Percentiles rank a stretch among this genome's conserved stretches.
phyloP scores from a whole-genome alignment of 176 grass and related monocot genomes.

The Oryza glumipatula region DNA sequence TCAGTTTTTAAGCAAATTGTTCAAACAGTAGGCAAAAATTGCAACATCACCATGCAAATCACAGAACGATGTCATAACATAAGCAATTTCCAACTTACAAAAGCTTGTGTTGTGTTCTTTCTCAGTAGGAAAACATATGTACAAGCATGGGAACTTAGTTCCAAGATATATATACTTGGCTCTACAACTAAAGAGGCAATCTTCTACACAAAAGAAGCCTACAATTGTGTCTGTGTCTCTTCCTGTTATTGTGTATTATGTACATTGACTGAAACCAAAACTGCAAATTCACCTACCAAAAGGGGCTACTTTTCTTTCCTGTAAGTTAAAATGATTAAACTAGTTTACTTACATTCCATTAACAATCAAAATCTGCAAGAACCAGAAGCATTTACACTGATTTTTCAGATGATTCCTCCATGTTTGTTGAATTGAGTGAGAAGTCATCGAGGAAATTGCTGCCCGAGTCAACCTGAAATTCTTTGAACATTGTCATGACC shows the following conservation, averaged over 20 bases:
- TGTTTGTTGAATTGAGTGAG: constrained; percentile 31
- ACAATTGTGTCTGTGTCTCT: constrained; percentile 29
- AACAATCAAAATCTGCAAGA: constrained; percentile 33
- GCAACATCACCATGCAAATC: not conserved
- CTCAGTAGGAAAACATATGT: constrained; percentile 7
- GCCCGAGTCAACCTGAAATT: constrained; percentile 54
- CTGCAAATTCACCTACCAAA: constrained; percentile 1
- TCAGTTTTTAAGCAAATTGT: not conserved
- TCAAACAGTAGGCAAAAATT: not conserved
- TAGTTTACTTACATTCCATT: constrained; percentile 12
- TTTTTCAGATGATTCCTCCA: constrained; percentile 54
- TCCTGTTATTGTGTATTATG: constrained; percentile 24
- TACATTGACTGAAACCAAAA: constrained; percentile 22
- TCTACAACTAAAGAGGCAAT: not conserved
- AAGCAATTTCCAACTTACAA: not conserved
- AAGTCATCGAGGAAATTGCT: constrained; percentile 58
- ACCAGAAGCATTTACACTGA: constrained; percentile 32
- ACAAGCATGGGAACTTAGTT: constrained; percentile 20
- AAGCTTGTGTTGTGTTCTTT: constrained; percentile 5
- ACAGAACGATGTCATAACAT: not conserved
- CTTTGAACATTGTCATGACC: constrained; percentile 75
- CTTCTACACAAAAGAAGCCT: constrained; percentile 16
- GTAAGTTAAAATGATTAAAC: constrained; percentile 9
- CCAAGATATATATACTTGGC: not conserved
- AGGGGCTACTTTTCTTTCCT: constrained; percentile 29